Evolutionary conservation across 2,329 filamentous ascomycete species (phyloP), one percentile per base, ranked within the genome.

Genomic region (Corinectria fuckeliana): DNA sequence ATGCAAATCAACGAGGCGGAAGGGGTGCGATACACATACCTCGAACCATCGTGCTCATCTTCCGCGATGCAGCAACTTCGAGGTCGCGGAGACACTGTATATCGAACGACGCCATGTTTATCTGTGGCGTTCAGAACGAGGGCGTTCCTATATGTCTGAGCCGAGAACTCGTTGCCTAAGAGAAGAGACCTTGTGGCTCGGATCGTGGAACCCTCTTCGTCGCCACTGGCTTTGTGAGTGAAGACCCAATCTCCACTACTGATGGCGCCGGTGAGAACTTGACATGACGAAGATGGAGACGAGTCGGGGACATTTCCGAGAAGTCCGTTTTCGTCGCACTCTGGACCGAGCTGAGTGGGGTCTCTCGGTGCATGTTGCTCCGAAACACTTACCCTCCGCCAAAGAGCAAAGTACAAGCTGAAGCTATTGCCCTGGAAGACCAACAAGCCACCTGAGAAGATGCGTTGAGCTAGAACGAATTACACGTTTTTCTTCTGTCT

Each of bases 61-160:
- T 59, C 5, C 9, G 25, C 5, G 56, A 54, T 4, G 56, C 56
- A 1, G 56, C 56, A 28, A 50, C 30, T 9, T 59, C 53, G 14
- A 59, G 56, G 47, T 59, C 56, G 4, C 38, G 28, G 11, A 59
- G 54, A 30, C 56, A 59, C 26, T 59, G 56, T 14, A 59, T 54
- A 5, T 54, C 30, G 1, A 39, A 4, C 3, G 50, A 48, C 2
- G 42, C 38, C 56, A 59, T 59, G 23, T 1, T 42, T 11, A 36
- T n/a, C 5, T 16, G n/a, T 16, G n/a, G n/a, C n/a, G 4, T 36
- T 10, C 32, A 18, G n/a, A 3, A n/a, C 3, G 10, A n/a, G 32
- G 5, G 32, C 16, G 8, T 14, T 8, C 4, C 9, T 2, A 11
- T 30, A 4, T 20, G 7, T 4, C 9, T 16, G 32, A 10, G 7